Evolutionary conservation across 345 rosid species (phyloP).

Genomic region (Reutealis trisperma): DNA sequence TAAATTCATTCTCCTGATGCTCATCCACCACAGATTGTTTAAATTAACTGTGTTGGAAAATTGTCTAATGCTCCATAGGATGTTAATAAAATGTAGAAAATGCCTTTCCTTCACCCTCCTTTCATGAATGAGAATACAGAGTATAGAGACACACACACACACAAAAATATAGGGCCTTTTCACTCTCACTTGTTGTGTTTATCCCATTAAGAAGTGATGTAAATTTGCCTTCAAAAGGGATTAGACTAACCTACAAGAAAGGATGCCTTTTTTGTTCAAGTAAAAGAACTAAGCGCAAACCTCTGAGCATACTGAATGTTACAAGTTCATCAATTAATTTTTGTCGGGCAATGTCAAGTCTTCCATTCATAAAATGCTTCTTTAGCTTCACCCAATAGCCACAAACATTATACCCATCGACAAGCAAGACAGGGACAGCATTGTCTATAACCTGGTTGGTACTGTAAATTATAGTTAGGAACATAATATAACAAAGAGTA

Average conservation of each 20-base stretch:
- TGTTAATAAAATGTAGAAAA: background rate
- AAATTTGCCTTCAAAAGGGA: background rate
- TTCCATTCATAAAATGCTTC: conserved; percentile 82
- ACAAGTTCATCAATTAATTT: conserved; percentile 79
- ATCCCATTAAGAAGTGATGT: background rate
- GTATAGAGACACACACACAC: background rate
- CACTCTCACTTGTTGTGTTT: background rate
- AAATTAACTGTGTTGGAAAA: background rate
- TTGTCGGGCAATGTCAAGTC: conserved; percentile 84
- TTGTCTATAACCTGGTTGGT: conserved; percentile 63
- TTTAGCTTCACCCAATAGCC: conserved; percentile 90
- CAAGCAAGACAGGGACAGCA: conserved; percentile 89
- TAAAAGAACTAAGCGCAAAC: conserved; percentile 35
- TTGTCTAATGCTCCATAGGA: background rate
- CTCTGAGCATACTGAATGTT: conserved; percentile 69
- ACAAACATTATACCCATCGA: conserved; percentile 96
- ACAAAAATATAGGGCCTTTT: background rate
- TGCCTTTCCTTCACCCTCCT: background rate
- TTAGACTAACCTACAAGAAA: background rate
- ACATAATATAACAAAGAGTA: conserved; percentile 1
- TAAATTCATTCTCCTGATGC: background rate
- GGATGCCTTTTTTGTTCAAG: background rate
- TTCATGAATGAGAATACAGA: background rate
- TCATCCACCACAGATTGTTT: background rate
- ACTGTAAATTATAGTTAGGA: conserved; percentile 56